phyloP scores from a whole-genome alignment of 495 filamentous ascomycete genomes.

The Aspergillus diversus region DNA sequence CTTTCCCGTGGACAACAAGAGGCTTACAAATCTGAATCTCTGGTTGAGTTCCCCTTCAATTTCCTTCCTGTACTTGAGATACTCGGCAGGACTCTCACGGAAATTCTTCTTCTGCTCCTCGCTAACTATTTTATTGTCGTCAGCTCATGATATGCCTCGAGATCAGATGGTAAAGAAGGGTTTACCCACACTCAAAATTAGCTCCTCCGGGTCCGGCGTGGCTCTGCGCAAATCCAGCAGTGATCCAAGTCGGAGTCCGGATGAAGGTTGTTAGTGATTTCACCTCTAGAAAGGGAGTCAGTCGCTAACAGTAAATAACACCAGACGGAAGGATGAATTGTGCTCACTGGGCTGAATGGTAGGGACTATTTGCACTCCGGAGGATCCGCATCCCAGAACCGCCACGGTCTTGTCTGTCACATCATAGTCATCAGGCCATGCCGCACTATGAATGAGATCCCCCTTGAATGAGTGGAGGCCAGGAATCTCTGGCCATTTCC shows the following conservation, averaged over 20 bases:
- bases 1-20: background rate
- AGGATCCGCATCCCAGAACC: conserved; percentile 12
- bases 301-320: conserved; percentile 39
- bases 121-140: background rate
- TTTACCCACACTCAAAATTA: background rate
- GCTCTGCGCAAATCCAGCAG: conserved; percentile 5
- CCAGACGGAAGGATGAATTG: background rate
- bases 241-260: conserved; percentile 9
- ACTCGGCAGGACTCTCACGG: background rate
- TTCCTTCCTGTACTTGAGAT: background rate
- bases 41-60: background rate
- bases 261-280: conserved; percentile 11
- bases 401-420: conserved; percentile 3
- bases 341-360: conserved; percentile 9
- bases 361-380: conserved; percentile 9
- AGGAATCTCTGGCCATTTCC: conserved; percentile 12
- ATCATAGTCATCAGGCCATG: background rate
- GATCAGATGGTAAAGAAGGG: no score
- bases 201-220: background rate
- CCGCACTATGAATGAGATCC: conserved; percentile 3
- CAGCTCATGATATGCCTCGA: background rate
- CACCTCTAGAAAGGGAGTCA: conserved; percentile 23
- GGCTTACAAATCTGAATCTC: background rate
- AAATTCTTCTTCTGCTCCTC: background rate
- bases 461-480: conserved; percentile 7